Conservation (phyloP, 768 basidiomycete species). For the Kwoniella botswanensis region DNA sequence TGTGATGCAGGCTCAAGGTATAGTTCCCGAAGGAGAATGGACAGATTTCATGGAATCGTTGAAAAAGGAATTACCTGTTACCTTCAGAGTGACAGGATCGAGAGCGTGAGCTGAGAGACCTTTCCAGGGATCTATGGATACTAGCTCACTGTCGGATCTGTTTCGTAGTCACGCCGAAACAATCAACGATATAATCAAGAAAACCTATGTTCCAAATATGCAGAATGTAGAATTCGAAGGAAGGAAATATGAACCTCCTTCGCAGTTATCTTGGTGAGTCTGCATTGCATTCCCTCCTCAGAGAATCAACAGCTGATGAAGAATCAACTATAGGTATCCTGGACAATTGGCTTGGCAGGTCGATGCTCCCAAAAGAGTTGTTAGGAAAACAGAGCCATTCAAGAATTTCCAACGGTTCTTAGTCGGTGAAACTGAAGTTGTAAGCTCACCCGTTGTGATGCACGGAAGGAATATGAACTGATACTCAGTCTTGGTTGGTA, state of each 20-base stretch:
- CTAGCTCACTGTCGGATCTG: constrained; percentile 55
- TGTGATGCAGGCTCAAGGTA: constrained; percentile 65
- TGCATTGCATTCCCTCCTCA: background rate
- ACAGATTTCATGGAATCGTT: constrained; percentile 69
- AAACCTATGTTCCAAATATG: constrained; percentile 77
- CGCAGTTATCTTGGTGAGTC: constrained; percentile 79
- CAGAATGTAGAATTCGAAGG: constrained; percentile 76
- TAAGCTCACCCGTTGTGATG: constrained; percentile 59
- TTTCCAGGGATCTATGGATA: too few species aligned
- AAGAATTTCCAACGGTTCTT: constrained; percentile 94
- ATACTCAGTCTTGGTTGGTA: constrained; percentile 52
- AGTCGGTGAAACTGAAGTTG: constrained; percentile 97
- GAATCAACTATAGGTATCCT: constrained; percentile 73
- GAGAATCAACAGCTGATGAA: background rate
- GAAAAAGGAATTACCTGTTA: constrained; percentile 80
- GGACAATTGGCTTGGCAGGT: constrained; percentile 96
- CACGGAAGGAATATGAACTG: background rate
- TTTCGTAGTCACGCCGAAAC: constrained; percentile 65
- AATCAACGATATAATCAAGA: constrained; percentile 77
- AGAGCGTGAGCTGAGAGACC: constrained; percentile 67
- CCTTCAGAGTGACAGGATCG: constrained; percentile 89
- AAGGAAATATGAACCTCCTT: constrained; percentile 74
- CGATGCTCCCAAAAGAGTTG: constrained; percentile 82
- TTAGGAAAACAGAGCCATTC: constrained; percentile 87
- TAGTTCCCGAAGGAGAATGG: constrained; percentile 79